Conservation (phyloP, 352 stramenopile genomes). For the Globisporangium uncinulatum region DNA sequence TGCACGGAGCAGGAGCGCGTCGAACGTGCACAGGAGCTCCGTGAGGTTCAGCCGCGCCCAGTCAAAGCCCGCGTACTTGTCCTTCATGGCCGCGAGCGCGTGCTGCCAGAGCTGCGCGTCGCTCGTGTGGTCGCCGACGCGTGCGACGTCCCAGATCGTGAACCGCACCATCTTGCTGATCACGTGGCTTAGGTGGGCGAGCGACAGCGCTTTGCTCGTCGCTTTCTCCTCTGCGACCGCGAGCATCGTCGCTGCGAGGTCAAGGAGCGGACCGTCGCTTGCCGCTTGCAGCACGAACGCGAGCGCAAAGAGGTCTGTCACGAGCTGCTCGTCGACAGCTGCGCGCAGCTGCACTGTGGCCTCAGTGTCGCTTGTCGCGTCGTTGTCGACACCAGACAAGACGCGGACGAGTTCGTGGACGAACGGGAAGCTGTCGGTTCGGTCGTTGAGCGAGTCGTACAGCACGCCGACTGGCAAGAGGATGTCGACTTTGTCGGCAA, state of each 20-base stretch:
- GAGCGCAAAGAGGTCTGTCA: slow-evolving; percentile 64
- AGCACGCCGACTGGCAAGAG: slow-evolving; percentile 43
- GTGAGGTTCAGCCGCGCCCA: slow-evolving; percentile 59
- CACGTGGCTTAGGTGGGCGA: slow-evolving; percentile 56
- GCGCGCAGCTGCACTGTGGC: slow-evolving; percentile 3
- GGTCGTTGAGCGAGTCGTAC: slow-evolving; percentile 27
- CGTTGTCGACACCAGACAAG: background rate
- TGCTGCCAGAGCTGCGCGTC: slow-evolving; percentile 31
- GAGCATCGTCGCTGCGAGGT: slow-evolving; percentile 37
- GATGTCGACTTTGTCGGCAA: slow-evolving; percentile 40
- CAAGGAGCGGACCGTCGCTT: slow-evolving; percentile 16
- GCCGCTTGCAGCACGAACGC: slow-evolving; percentile 48
- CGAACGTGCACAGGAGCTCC: slow-evolving; percentile 53
- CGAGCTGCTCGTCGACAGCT: slow-evolving; percentile 47
- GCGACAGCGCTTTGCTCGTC: slow-evolving; percentile 27
- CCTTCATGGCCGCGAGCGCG: slow-evolving; percentile 58
- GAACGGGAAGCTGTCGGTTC: slow-evolving; percentile 22
- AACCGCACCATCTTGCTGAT: slow-evolving; percentile 66
- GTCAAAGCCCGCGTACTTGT: slow-evolving; percentile 59
- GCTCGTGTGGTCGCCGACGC: slow-evolving; percentile 18
- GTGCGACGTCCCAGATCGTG: slow-evolving; percentile 44
- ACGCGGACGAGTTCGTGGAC: slow-evolving; percentile 22
- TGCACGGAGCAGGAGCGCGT: slow-evolving; percentile 45
- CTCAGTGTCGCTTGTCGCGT: background rate
- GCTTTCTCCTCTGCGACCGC: slow-evolving; percentile 41